phyloP scores from a whole-genome alignment of 139 green algal species.

The Closterium sp. region DNA sequence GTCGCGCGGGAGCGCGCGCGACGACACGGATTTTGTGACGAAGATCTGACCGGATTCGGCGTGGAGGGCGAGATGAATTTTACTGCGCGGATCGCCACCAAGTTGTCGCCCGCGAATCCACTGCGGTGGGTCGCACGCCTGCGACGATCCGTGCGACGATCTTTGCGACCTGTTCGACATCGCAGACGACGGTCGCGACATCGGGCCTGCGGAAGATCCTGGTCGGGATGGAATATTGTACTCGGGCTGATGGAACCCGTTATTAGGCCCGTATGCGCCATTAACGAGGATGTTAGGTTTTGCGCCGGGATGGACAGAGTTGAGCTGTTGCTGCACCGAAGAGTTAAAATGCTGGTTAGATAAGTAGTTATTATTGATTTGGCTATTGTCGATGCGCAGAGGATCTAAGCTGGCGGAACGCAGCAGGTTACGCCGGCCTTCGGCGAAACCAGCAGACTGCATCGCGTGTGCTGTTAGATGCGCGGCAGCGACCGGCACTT shows the following conservation, averaged over 20 bases:
- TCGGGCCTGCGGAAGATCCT: not conserved
- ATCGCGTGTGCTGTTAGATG: not conserved
- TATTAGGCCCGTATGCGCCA: not conserved
- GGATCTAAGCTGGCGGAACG: not conserved
- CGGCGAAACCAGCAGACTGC: not conserved
- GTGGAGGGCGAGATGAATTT: not conserved
- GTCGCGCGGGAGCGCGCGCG: not conserved
- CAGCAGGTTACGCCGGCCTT: not conserved
- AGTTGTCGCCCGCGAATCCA: not conserved
- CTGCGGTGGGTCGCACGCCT: not conserved
- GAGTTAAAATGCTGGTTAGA: not conserved
- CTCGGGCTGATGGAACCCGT: not conserved
- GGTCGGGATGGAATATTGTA: not conserved
- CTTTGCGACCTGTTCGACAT: not conserved
- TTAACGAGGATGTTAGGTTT: not conserved
- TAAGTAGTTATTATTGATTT: not conserved
- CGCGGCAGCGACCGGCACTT: not conserved
- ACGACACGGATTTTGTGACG: not conserved
- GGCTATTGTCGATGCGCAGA: not conserved
- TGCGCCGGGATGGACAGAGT: not conserved
- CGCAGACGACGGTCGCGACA: not conserved
- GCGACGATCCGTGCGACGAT: not conserved
- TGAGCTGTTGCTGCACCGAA: not conserved
- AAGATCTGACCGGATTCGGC: not conserved
- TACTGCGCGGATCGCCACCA: not conserved